Evolutionary conservation across 2,329 filamentous ascomycete genomes (phyloP), one percentile per base, ranked within the genome.

Genomic region (Diaporthe sp.): DNA sequence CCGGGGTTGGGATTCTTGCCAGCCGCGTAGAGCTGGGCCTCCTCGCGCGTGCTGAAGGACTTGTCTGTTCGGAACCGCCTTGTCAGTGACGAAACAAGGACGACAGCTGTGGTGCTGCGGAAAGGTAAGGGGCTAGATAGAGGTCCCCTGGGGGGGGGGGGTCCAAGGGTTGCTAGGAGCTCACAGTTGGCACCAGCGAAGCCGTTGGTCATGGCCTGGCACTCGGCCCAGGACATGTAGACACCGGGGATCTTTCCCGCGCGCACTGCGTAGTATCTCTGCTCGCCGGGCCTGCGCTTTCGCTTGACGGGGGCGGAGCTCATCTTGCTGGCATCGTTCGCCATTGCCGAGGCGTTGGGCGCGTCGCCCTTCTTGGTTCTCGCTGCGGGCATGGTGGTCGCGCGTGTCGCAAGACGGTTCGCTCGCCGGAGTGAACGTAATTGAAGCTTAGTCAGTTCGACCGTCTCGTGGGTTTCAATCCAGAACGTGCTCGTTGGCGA

Each of bases 11-110:
- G 82, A 73, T 89, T 88, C 77, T 88, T 89, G 61, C 94, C 94
- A 1, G 89, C 90, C 35, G 95, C 87, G 81, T 94, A 98, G 2
- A 90, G 91, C 79, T 94, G 89, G n/a, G 96, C 96, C 75, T 98
- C 95, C 76, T 92, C 89, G 74, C 89, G 86, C 0, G 89, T 91
- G 13, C 88, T 85, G 81, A 98, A 98, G 1, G 93, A 95, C 85
- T 97, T 96, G 86, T 94, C 95, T 97, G 76, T 35, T 54, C 28
- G 71, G n/a, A 30, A 52, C 66, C 70, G 52, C 45, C 72, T 42
- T 17, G 54, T 72, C 60, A 72, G 57, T 33, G 57, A 17, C 10
- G 22, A 35, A 13, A 64, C 8, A 15, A 19, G 17, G 47, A 19
- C 17, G 30, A 28, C 33, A 30, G 13, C 50, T 30, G 19, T 15